Base-by-base conservation (phyloP, 2,329 filamentous ascomycete species). In the Colletotrichum orchidophilum region DNA sequence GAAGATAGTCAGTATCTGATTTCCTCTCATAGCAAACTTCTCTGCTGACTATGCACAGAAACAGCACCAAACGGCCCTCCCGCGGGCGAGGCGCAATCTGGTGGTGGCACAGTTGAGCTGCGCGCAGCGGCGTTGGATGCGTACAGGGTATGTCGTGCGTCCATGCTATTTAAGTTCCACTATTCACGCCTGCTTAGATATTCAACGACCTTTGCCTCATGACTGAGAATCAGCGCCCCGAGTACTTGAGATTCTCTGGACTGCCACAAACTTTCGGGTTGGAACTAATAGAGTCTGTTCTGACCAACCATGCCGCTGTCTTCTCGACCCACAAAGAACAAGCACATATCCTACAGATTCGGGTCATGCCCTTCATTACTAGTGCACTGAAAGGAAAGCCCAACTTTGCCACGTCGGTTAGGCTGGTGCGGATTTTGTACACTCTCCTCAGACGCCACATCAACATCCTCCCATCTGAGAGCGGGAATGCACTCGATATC, bases 201-300 rank as follows among this genome's bases (percentile, higher is more conserved):
- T 94, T 99, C 79, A 93, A 95, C 76, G 96, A 99, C 77, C 87
- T 99, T 8, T 97, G 95, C 75, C 88, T 97, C 58, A 86, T 97
- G 75, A 94, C 95, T 0, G 94, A 97, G 79, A 93, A 93, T 39
- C 93, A 96, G 76, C 91, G 92, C 50, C 91, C 95, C 4, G 91
- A 94, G 74, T 97, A 95, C 77, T 87, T 99, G 49, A 91, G 91
- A 35, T 93, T 96, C 76, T 91, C 93, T 13, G 90, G 90, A 3
- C 86, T 98, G 11, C 91, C 94, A 0, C 91, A 94, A 75, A 92
- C 93, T 0, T 96, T 97, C 75, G 94, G 95, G 6, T 84, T 99
- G 1, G 96, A 99, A 79, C 87, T 98, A 65, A 94, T 99, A 75
- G 95, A 98, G 81, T 96, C 94, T 1, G 91, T 97, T 63, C 84